Conservation (phyloP, 441 rosid genomes). For the Euphorbia schlechtendalii region DNA sequence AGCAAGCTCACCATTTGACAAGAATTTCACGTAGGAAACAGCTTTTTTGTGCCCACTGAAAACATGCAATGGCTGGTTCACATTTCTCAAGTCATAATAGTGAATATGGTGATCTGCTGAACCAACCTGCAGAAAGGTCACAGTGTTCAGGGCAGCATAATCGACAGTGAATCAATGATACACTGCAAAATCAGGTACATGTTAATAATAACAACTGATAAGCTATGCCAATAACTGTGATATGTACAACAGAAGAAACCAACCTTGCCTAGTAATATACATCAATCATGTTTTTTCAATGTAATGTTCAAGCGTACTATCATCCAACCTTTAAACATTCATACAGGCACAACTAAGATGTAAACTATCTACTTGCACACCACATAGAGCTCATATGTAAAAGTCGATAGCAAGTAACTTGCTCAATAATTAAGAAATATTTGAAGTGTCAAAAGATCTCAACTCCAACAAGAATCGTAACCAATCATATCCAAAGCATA, state of each 20-base stretch:
- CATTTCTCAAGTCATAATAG: conserved; percentile 83
- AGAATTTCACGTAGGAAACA: conserved; percentile 93
- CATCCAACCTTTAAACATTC: too few relatives aligned
- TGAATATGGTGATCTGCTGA: conserved; percentile 98
- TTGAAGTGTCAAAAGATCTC: background rate
- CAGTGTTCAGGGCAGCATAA: too few relatives aligned
- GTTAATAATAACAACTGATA: too few relatives aligned
- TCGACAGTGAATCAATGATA: too few relatives aligned
- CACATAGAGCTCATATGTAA: background rate
- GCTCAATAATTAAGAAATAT: background rate
- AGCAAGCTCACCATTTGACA: conserved; percentile 91
- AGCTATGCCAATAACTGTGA: too few relatives aligned
- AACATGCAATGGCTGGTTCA: conserved; percentile 82
- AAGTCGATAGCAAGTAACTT: background rate
- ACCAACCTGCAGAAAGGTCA: conserved; percentile 76
- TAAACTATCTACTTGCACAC: background rate
- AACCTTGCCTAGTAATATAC: too few relatives aligned
- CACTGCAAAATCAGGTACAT: too few relatives aligned
- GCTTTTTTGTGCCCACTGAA: conserved; percentile 93
- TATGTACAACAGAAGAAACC: too few relatives aligned
- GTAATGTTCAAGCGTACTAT: too few relatives aligned
- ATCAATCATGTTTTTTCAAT: too few relatives aligned
- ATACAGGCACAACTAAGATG: too few relatives aligned
- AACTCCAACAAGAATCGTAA: background rate
- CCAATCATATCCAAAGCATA: background rate